Evolutionary conservation across 805 yeast species (phyloP).

Genomic region (Saturnispora quitensis): DNA sequence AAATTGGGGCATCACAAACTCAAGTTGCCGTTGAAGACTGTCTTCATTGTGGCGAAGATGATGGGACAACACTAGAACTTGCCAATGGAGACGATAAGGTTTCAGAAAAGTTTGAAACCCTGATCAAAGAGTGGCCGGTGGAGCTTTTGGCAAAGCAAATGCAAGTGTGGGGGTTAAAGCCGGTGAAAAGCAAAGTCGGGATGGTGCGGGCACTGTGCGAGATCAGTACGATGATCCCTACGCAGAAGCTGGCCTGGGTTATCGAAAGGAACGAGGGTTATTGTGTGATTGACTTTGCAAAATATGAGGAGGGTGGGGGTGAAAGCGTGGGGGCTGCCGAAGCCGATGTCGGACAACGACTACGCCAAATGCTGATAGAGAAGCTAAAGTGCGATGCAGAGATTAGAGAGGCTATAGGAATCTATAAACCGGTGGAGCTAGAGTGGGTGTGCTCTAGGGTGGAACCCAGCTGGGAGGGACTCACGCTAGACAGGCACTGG

Average conservation of each 20-base stretch:
- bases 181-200: constrained; percentile 15
- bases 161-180: constrained; percentile 32
- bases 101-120: constrained; percentile 1
- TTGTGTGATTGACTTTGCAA: constrained; percentile 4
- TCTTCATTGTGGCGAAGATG: not conserved
- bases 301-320: not conserved
- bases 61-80: not conserved
- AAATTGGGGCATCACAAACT: constrained; percentile 13
- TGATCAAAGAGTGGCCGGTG: constrained; percentile 8
- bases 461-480: constrained; percentile 11
- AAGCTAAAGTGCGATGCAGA: constrained; percentile 13
- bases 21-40: constrained; percentile 18
- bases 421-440: constrained; percentile 21
- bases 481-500: constrained; percentile 14
- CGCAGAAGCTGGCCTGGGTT: constrained; percentile 5
- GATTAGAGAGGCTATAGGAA: constrained; percentile 15
- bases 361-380: constrained; percentile 13
- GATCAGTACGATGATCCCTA: constrained; percentile 6
- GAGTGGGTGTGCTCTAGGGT: constrained; percentile 13
- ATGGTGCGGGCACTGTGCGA: constrained; percentile 16
- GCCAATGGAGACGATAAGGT: not conserved
- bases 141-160: constrained; percentile 18
- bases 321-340: constrained; percentile 1
- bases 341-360: constrained; percentile 5
- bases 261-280: not conserved